Evolutionary conservation across 1,284 basidiomycete genomes (phyloP).

Genomic region (Malassezia dermatis): DNA sequence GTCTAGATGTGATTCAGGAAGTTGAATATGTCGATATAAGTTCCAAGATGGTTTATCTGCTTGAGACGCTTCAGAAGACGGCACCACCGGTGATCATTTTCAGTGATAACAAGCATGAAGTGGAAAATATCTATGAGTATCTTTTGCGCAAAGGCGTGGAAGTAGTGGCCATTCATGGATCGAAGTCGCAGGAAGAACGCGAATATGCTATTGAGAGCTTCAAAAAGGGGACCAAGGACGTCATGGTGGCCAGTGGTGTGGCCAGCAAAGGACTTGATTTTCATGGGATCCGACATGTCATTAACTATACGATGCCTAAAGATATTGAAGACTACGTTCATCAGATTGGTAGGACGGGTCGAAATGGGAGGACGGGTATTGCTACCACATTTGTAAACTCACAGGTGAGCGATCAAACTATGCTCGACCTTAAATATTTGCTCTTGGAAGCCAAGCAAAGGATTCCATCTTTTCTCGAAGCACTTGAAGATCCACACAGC

Average conservation of each 20-base stretch:
- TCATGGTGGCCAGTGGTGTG: slow-evolving; percentile 96
- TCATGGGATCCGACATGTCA: slow-evolving; percentile 93
- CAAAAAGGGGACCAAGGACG: slow-evolving; percentile 90
- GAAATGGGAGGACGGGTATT: slow-evolving; percentile 93
- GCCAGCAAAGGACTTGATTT: slow-evolving; percentile 97
- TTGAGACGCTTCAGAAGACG: slow-evolving; percentile 96
- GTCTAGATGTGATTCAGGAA: slow-evolving; percentile 89
- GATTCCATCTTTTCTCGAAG: slow-evolving; percentile 89
- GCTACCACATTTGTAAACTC: slow-evolving; percentile 99
- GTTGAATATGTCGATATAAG: slow-evolving; percentile 99
- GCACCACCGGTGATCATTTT: slow-evolving; percentile 96
- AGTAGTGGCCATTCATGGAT: slow-evolving; percentile 96
- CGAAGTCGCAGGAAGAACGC: slow-evolving; percentile 93
- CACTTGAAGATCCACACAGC: slow-evolving; percentile 73
- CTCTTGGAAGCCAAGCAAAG: slow-evolving; percentile 96
- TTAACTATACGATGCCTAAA: slow-evolving; percentile 97
- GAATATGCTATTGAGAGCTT: slow-evolving; percentile 97
- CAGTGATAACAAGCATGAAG: slow-evolving; percentile 98
- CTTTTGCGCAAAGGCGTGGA: slow-evolving; percentile 91
- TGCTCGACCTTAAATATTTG: slow-evolving; percentile 91
- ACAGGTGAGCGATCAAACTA: slow-evolving; percentile 87
- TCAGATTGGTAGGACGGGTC: slow-evolving; percentile 94
- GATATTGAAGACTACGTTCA: slow-evolving; percentile 72
- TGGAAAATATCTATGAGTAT: slow-evolving; percentile 98
- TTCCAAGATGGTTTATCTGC: slow-evolving; percentile 95